phyloP scores from a whole-genome alignment of 805 yeast genomes.

The Ogataea siamensis region DNA sequence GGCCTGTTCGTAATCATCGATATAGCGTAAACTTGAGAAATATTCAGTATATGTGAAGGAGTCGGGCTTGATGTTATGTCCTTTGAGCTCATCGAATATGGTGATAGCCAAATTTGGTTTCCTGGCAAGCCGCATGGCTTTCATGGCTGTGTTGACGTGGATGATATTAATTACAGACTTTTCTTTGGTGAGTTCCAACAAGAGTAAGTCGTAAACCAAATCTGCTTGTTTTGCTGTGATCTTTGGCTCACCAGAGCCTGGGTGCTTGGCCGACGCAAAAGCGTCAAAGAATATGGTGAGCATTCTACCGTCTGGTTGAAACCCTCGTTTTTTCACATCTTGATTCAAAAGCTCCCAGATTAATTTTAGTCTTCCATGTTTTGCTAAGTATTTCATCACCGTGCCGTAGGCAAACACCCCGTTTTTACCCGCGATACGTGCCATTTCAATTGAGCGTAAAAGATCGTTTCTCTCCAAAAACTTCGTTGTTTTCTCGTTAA shows the following conservation, averaged over 20 bases:
- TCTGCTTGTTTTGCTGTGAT: slow-evolving; percentile 37
- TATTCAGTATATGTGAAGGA: slow-evolving; percentile 35
- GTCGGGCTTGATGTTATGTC: slow-evolving; percentile 31
- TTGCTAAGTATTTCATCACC: slow-evolving; percentile 50
- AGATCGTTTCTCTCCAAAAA: slow-evolving; percentile 49
- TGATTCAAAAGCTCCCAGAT: slow-evolving; percentile 51
- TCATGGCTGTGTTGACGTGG: slow-evolving; percentile 46
- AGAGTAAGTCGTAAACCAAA: slow-evolving; percentile 34
- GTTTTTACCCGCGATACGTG: slow-evolving; percentile 30
- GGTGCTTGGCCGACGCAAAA: slow-evolving; percentile 34
- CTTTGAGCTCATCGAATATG: slow-evolving; percentile 35
- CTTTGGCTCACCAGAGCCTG: slow-evolving; percentile 3
- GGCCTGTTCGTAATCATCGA: slow-evolving; percentile 16
- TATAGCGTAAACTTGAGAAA: slow-evolving; percentile 21
- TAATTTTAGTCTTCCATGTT: slow-evolving; percentile 40
- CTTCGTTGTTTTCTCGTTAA: slow-evolving; percentile 51
- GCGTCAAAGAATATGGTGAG: slow-evolving; percentile 47
- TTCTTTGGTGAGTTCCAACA: slow-evolving; percentile 30
- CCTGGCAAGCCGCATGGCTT: slow-evolving; percentile 41
- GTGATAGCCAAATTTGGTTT: slow-evolving; percentile 39
- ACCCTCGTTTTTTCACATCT: slow-evolving; percentile 58
- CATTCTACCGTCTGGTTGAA: slow-evolving; percentile 49
- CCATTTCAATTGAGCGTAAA: slow-evolving; percentile 45
- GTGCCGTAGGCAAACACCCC: slow-evolving; percentile 65
- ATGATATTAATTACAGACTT: slow-evolving; percentile 33